Evolutionary conservation across 2,329 filamentous ascomycete genomes (phyloP), one percentile per base, ranked within the genome.

Genomic region (Pseudogymnoascus sp.): DNA sequence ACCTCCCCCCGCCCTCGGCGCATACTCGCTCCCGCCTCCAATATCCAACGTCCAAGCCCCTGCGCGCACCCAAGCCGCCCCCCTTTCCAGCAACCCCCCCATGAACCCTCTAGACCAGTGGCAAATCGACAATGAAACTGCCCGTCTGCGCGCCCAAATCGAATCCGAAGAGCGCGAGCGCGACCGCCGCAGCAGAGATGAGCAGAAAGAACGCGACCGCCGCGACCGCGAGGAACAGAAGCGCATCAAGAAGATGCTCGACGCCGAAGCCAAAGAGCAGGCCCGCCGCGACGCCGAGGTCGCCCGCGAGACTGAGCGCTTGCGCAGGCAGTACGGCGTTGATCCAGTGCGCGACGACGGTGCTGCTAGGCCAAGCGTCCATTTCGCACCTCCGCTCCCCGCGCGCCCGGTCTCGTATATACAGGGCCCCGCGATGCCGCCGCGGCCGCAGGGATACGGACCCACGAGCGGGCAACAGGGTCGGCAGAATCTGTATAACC

Each of bases 301-400:
- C 1, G 87, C 92, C 19, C 82, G 82, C 65, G 93, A 99, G 76
- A 97, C 94, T 0, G 91, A 94, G 72, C 82, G 92, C 1, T 78
- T 99, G 36, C 79, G 84, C 22, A 83, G 79, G 67, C 74, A 87
- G 68, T 92, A 90, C 68, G 89, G 89, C 8, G 68, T 73, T 16
- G 58, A 62, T 4, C 64, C 60, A 9, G 28, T 58, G 16, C 23
- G 45, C 16, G 36, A 58, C 39, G 58, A 60, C 8, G 58, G 16
- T 61, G 58, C 63, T 19, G 12, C 61, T 6, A 9, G 23, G 5
- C 52, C 52, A 12, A 52, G 38, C 11, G 65, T 67, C 2, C 62
- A 63, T 25, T 65, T 63, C 36, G n/a, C 55, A 3, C 60, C 65
- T 33, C 62, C 66, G 12, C 58, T 64, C 19, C 64, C 65, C 12